Base-by-base conservation (phyloP, 176 grass and related monocot genomes). In the Alopecurus myosuroides region DNA sequence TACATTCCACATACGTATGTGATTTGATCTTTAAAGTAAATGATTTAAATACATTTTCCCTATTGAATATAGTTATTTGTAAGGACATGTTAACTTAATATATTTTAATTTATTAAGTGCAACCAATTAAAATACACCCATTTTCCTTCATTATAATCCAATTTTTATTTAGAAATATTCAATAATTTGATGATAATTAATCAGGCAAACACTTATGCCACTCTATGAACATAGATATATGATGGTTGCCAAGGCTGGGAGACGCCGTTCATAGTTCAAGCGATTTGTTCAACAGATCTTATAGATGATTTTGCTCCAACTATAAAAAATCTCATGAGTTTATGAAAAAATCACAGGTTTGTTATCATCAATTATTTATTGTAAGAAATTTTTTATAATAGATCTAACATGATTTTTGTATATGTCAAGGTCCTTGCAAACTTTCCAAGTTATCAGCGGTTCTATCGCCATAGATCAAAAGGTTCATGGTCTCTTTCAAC, bases 201-300 rank as follows among this genome's bases (percentile, higher is more conserved):
- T 6, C 7, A 40, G 39, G n/a, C n/a, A 46, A 46, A 46, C 44
- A 3, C 1, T n/a, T n/a, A 22, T 55, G 19, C 3, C 45, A 15
- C 9, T 3, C 12, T 15, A 18, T 4, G 9, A 13, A 61, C 23
- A 25, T 40, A 90, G 81, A 66, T 88, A 25, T 76, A 76, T 48
- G 67, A 80, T 80, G 91, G 91, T 4, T 79, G 88, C 76, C 88
- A 88, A 10, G 20, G 57, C 15, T 93, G 91, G 91, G 91, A 93
- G 28, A 88, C 78, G 11, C 37, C 88, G 44, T 85, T 93, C 22
- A 88, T 86, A 53, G 20, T 88, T 86, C 91, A 90, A 68, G 85
- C 91, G 33, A 85, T 88, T 37, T 69, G 41, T 8, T 84, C 91
- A 23, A 90, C 81, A 23, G 65, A 77, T 37, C 65, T 90, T 9